A percentile compares a stretch with the other conserved stretches of the same genome.
phyloP scores from a whole-genome alignment of 371 early-diverging fungal genomes.

The Syncephalastrum monosporum region DNA sequence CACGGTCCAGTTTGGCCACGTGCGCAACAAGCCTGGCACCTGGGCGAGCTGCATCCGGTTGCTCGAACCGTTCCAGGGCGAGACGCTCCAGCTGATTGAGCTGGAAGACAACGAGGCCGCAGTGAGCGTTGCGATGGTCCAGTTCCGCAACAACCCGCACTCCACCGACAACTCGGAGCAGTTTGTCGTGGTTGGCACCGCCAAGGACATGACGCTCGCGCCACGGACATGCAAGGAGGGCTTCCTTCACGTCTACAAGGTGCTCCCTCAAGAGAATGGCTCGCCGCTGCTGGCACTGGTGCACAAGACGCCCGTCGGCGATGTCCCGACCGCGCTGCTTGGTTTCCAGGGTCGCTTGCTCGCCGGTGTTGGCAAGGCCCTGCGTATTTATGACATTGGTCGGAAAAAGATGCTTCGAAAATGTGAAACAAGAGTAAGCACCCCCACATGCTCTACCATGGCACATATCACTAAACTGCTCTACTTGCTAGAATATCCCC shows the following conservation, averaged over 20 bases:
- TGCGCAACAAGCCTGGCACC: slow-evolving; percentile 65
- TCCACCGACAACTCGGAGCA: slow-evolving; percentile 36
- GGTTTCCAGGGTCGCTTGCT: slow-evolving; percentile 89
- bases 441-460: background rate
- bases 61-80: slow-evolving; percentile 79
- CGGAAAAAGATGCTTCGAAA: slow-evolving; percentile 89
- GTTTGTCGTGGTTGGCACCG: slow-evolving; percentile 88
- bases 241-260: slow-evolving; percentile 75
- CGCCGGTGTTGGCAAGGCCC: slow-evolving; percentile 84
- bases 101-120: slow-evolving; percentile 90
- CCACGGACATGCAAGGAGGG: slow-evolving; percentile 76
- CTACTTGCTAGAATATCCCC: slow-evolving; percentile 59
- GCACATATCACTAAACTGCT: background rate
- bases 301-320: slow-evolving; percentile 87
- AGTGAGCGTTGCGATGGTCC: slow-evolving; percentile 72
- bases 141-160: slow-evolving; percentile 67
- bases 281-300: slow-evolving; percentile 63
- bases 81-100: slow-evolving; percentile 68
- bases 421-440: slow-evolving; percentile 72
- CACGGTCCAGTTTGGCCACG: slow-evolving; percentile 69
- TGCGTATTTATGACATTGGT: slow-evolving; percentile 93
- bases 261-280: slow-evolving; percentile 58
- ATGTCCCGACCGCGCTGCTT: slow-evolving; percentile 79
- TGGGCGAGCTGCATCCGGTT: slow-evolving; percentile 93
- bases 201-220: slow-evolving; percentile 63